Base-by-base conservation (phyloP, 1,284 basidiomycete genomes). In the Sphagnurus paluster region DNA sequence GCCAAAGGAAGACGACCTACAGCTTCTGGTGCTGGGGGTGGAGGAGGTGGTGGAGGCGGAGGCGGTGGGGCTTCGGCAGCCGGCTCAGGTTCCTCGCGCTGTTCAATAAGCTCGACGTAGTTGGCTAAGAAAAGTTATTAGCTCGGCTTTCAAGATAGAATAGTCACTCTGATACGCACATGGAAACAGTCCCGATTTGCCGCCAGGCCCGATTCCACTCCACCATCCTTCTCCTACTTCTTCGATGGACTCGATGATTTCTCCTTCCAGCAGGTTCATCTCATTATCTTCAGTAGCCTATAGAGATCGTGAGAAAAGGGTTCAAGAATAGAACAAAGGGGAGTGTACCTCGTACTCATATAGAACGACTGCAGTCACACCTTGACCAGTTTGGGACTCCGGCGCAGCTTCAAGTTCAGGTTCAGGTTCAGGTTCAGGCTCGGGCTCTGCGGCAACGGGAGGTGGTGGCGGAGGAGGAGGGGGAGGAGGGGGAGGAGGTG, bases 161-260 rank as follows among this genome's bases (percentile, higher is more conserved):
- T 41, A 9, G 53, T 28, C n/a, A n/a, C n/a, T 9, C 8, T 5
- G 44, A 46, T 17, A 66, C 74, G 37, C 58, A 88, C 87, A 76
- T 64, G 90, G 83, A 77, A 92, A 92, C 37, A 90, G 61, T 2
- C 93, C 92, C 5, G 67, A 70, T 69, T 76, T 68, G 10, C 89
- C 90, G 23, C 70, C 71, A 29, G 73, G 67, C 26, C 83, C 82
- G 34, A 82, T 72, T 23, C 90, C 93, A 52, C 73, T 79, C 92
- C 92, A 94, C 93, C 85, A 87, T 10, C 82, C 88, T 56, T 91
- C 88, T 58, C 87, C 90, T n/a, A 92, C 63, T 66, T 90, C 80
- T 64, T 93, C 90, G 37, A 95, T 83, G 54, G 89, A 78, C 43
- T 87, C 81, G 44, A 96, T 82, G 29, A 85, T 67, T 61, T 94